Evolutionary conservation across 2,329 filamentous ascomycete species (phyloP).

Genomic region (Pseudogymnoascus sp.): DNA sequence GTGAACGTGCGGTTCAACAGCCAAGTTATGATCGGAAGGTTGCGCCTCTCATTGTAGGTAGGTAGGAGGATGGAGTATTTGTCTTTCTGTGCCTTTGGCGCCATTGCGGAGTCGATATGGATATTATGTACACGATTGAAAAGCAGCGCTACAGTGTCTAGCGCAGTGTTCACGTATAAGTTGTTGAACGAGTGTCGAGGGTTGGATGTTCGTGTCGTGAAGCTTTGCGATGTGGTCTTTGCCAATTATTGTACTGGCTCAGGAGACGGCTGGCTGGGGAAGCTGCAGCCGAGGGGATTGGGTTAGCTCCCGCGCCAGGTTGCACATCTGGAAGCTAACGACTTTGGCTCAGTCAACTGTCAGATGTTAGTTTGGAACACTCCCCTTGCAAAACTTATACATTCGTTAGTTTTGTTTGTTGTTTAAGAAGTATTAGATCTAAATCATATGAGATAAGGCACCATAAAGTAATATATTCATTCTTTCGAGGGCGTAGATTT

Average conservation of each 20-base stretch:
- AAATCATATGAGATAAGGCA: neutral
- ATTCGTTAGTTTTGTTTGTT: neutral
- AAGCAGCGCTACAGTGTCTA: neutral
- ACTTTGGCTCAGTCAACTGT: slow-evolving; percentile 1
- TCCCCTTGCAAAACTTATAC: neutral
- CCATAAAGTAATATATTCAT: neutral
- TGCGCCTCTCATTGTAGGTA: slow-evolving; percentile 96
- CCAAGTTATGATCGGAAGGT: slow-evolving; percentile 93
- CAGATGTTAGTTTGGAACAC: neutral
- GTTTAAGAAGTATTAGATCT: neutral
- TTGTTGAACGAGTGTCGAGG: neutral
- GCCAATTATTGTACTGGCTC: slow-evolving; percentile 6
- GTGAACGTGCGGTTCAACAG: slow-evolving; percentile 87
- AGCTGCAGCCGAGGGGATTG: slow-evolving; percentile 4
- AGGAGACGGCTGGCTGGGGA: slow-evolving; percentile 5
- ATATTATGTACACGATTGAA: neutral
- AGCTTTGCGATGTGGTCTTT: slow-evolving; percentile 9
- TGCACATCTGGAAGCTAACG: slow-evolving; percentile 3
- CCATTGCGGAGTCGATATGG: slow-evolving; percentile 2
- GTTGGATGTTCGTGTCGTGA: slow-evolving; percentile 2
- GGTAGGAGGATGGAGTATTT: slow-evolving; percentile 97
- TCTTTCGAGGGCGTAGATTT: neutral
- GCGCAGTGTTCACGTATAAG: neutral
- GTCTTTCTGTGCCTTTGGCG: slow-evolving; percentile 37
- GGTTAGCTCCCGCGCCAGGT: slow-evolving; percentile 7